phyloP scores from a whole-genome alignment of 2,329 filamentous ascomycete species.

The Diaporthe vaccinii region DNA sequence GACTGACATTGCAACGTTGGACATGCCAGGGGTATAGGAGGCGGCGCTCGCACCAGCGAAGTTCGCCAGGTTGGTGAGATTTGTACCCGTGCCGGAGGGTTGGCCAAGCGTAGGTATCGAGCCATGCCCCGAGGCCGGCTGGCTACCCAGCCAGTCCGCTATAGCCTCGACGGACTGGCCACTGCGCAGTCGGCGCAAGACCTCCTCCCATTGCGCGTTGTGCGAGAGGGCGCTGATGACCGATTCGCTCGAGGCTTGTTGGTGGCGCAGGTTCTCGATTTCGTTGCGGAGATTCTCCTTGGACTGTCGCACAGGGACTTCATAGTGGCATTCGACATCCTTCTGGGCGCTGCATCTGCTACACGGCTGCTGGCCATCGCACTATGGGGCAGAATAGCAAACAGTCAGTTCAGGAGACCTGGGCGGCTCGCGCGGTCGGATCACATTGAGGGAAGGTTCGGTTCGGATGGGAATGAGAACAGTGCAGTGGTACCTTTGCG shows the following conservation, averaged over 20 bases:
- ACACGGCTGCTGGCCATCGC: conserved; percentile 70
- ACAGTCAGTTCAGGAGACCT: conserved; percentile 18
- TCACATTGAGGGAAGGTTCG: not conserved
- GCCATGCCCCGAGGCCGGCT: conserved; percentile 50
- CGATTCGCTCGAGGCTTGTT: conserved; percentile 67
- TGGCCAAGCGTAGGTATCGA: conserved; percentile 49
- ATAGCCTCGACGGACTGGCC: conserved; percentile 69
- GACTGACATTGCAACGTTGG: not conserved
- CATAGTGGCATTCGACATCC: conserved; percentile 71
- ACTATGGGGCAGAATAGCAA: conserved; percentile 54
- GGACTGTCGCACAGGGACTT: conserved; percentile 73
- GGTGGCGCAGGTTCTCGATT: conserved; percentile 68
- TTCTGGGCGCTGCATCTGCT: conserved; percentile 68
- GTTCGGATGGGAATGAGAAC: not conserved
- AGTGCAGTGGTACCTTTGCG: conserved; percentile 62
- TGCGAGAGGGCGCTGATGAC: conserved; percentile 68
- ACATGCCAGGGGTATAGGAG: conserved; percentile 44
- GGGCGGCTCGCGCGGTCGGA: conserved; percentile 4
- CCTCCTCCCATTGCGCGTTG: conserved; percentile 66
- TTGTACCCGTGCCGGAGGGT: conserved; percentile 48
- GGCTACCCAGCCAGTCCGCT: conserved; percentile 64
- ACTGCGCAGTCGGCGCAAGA: conserved; percentile 65
- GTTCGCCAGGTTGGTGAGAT: conserved; percentile 47
- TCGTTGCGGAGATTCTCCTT: conserved; percentile 73
- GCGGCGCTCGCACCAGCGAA: conserved; percentile 49